These are phyloP conservation scores for Epichloe glyceriae DNA, from an alignment of 2,329 filamentous ascomycete genomes.

Conservation along the genomic window DNA sequence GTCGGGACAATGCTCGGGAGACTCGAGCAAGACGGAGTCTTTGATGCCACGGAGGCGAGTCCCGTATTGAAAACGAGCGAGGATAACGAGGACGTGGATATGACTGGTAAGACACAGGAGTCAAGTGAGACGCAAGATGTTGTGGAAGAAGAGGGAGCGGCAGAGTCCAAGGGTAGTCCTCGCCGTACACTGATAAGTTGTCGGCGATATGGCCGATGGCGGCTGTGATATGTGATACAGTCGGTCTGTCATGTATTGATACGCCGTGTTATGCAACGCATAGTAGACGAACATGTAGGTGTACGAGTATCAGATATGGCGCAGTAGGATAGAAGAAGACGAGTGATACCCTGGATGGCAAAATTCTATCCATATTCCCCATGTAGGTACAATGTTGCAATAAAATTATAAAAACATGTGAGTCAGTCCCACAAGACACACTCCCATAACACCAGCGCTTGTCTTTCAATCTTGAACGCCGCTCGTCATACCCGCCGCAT, in stretches of 20 bases:
- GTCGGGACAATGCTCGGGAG: neutral
- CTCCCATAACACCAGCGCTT: slow-evolving; percentile 7
- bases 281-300: no score
- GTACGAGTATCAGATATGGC: no score
- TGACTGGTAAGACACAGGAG: neutral
- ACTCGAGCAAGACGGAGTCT: no score
- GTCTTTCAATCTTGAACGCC: neutral
- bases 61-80: no score
- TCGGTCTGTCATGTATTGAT: no score
- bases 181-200: neutral
- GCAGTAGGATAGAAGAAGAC: no score
- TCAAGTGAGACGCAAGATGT: neutral
- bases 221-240: neutral
- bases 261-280: no score
- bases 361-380: neutral
- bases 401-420: neutral
- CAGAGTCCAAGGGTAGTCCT: no score
- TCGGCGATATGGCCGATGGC: neutral
- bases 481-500: neutral
- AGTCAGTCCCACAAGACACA: neutral
- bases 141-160: neutral
- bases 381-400: neutral
- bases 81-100: neutral
- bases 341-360: no score
- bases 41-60: no score